phyloP scores from a whole-genome alignment of 2,329 filamentous ascomycete species.

The Xylariaceae sp. region DNA sequence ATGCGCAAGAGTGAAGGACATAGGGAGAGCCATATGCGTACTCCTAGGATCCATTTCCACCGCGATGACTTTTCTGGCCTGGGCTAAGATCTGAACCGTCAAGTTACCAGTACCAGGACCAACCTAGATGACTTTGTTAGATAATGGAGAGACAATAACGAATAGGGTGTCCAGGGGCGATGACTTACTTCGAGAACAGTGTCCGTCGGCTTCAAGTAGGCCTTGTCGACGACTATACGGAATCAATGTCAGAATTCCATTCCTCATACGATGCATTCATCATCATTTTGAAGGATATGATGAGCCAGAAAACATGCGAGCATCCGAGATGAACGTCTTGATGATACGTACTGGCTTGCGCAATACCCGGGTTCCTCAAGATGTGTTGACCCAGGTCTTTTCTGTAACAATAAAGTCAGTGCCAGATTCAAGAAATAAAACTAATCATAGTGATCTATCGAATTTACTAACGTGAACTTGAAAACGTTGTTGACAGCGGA shows the following conservation, averaged over 20 bases:
- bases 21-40: not conserved
- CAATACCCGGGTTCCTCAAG: constrained; percentile 45
- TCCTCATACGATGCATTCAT: not conserved
- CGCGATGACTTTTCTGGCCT: constrained; percentile 70
- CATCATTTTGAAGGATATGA: not conserved
- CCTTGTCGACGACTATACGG: constrained; percentile 71
- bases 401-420: constrained; percentile 1
- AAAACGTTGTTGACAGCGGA: constrained; percentile 73
- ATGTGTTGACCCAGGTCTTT: constrained; percentile 77
- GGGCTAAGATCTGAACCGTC: constrained; percentile 82
- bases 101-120: constrained; percentile 78
- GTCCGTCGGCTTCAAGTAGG: constrained; percentile 83
- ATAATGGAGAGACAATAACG: not conserved
- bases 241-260: constrained; percentile 54
- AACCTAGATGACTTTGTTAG: constrained; percentile 44
- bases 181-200: constrained; percentile 83
- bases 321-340: not conserved
- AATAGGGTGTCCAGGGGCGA: not conserved
- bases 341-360: constrained; percentile 14
- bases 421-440: too few relatives aligned
- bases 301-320: not conserved
- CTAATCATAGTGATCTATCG: not conserved
- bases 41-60: constrained; percentile 90
- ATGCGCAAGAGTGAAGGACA: not conserved
- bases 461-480: constrained; percentile 62